Conservation (phyloP, 192 early-diverging fungal genomes). For the Backusella morwellensis region DNA sequence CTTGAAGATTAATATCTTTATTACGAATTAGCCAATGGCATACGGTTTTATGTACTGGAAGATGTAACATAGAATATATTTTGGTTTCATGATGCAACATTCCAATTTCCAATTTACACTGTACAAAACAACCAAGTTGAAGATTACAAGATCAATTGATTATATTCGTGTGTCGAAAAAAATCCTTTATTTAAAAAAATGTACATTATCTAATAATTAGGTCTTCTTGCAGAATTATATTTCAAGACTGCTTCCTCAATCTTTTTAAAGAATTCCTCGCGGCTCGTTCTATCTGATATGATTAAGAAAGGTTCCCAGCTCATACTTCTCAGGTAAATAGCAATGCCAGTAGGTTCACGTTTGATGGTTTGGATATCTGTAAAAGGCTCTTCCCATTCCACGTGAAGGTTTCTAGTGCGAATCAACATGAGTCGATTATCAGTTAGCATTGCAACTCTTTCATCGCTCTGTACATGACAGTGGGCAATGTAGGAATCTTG, state of each 20-base stretch:
- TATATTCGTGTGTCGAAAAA: no score
- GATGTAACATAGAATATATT: no score
- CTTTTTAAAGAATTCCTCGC: conserved; percentile 68
- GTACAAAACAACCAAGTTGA: no score
- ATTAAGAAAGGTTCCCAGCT: conserved; percentile 68
- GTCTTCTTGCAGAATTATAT: conserved; percentile 20
- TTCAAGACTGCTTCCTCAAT: conserved; percentile 64
- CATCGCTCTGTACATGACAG: conserved; percentile 76
- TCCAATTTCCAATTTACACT: no score
- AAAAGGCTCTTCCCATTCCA: conserved; percentile 87
- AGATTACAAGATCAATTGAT: no score
- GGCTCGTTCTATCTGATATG: conserved; percentile 60
- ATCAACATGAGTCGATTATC: conserved; percentile 76
- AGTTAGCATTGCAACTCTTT: conserved; percentile 85
- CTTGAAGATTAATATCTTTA: no score
- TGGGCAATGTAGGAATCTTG: conserved; percentile 87
- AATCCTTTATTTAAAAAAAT: no score
- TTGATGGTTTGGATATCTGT: conserved; percentile 69
- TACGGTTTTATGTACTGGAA: no score
- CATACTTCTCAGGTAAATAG: conserved; percentile 60
- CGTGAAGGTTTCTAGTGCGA: conserved; percentile 61
- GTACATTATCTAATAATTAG: neutral
- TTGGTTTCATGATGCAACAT: no score
- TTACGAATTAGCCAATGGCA: no score
- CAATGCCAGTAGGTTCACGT: conserved; percentile 68